Base-by-base conservation (phyloP, 768 basidiomycete species). In the Calocera cornea region DNA sequence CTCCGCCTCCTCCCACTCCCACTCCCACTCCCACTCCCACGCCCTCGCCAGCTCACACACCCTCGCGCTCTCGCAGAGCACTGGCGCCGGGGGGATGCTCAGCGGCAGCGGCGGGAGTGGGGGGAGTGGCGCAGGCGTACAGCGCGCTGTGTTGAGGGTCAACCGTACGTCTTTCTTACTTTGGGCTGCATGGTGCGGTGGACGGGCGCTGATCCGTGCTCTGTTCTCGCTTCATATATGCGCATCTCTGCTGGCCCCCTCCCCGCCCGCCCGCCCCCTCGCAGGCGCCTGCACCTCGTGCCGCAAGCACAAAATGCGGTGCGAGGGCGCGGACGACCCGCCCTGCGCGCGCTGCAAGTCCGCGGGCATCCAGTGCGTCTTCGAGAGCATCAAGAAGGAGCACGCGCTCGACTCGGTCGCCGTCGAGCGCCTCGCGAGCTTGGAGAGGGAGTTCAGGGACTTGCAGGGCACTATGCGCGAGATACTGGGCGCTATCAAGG, bases 321-420 rank as follows among this genome's bases (percentile, higher is more conserved):
- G 54, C 54, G 54, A 60, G 31, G 54, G 54, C 7, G 54, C 70
- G 2, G 31, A 64, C 24, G 70, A 72, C 1, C 72, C 72, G 1
- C 72, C 72, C 1, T 73, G 72, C 65, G 67, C 71, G 2, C 49
- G 72, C 2, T 73, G 72, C 63, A 68, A 68, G 38, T 36, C 71
- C n/a, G 68, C 69, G 41, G 68, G 67, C 33, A 67, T 70, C 36
- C 19, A 38, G 1, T 71, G 70, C 68, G 65, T 41, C 17, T 71
- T 71, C 66, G 40, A 68, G 16, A 50, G 66, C 0, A 66, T 65
- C 14, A 67, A 60, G 54, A 60, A 60, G 19, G 54, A 60, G 22
- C 54, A 60, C 31, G 54, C 54, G 54, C 27, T 60, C 14, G 54
- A 60, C 31, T 5, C 5, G 5, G 54, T 60, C 24, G 54, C 54